Percentiles rank a stretch among this genome's conserved stretches.
Evolutionary conservation across 2,329 filamentous ascomycete genomes (phyloP).

Genomic region (Phaeosphaeriaceae sp.): DNA sequence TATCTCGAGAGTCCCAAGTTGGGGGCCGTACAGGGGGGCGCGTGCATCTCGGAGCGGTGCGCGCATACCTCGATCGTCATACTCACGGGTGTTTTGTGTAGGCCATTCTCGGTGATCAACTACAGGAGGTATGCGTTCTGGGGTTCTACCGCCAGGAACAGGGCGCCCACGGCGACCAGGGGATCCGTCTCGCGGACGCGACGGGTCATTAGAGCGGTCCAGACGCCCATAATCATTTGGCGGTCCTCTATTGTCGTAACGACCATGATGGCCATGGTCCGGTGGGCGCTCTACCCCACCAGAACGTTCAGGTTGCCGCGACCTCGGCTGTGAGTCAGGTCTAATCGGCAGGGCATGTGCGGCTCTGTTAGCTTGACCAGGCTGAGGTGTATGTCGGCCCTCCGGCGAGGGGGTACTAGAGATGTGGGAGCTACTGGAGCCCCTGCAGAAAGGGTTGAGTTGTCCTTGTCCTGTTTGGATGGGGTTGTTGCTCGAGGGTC

Average conservation of each 20-base stretch:
- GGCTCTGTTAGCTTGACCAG: slow-evolving; percentile 30
- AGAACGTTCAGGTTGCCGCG: slow-evolving; percentile 39
- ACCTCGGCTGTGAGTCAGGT: slow-evolving; percentile 63
- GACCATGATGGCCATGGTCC: slow-evolving; percentile 32
- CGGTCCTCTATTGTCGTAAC: slow-evolving; percentile 44
- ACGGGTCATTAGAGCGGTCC: slow-evolving; percentile 50
- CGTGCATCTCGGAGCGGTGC: slow-evolving; percentile 41
- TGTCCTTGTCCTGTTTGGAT: slow-evolving; percentile 21
- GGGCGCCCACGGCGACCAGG: slow-evolving; percentile 46
- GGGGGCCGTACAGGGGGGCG: slow-evolving; percentile 29
- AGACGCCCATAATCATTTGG: slow-evolving; percentile 53
- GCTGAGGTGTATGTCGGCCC: slow-evolving; percentile 37
- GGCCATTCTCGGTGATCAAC: slow-evolving; percentile 43
- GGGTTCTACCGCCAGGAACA: slow-evolving; percentile 41
- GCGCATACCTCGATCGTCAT: slow-evolving; percentile 45
- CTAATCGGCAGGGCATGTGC: slow-evolving; percentile 61
- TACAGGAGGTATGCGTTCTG: slow-evolving; percentile 35
- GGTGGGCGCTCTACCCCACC: slow-evolving; percentile 32
- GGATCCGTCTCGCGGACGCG: slow-evolving; percentile 49
- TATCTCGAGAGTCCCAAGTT: slow-evolving; percentile 36
- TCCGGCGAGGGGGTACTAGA: slow-evolving; percentile 41
- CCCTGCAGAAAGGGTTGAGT: slow-evolving; percentile 10
- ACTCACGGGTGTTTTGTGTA: slow-evolving; percentile 40
- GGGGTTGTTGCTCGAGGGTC: slow-evolving; percentile 17
- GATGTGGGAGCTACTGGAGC: slow-evolving; percentile 10